phyloP scores from a whole-genome alignment of 2,329 filamentous ascomycete genomes.

The Zelopaecilomyces penicillatus region DNA sequence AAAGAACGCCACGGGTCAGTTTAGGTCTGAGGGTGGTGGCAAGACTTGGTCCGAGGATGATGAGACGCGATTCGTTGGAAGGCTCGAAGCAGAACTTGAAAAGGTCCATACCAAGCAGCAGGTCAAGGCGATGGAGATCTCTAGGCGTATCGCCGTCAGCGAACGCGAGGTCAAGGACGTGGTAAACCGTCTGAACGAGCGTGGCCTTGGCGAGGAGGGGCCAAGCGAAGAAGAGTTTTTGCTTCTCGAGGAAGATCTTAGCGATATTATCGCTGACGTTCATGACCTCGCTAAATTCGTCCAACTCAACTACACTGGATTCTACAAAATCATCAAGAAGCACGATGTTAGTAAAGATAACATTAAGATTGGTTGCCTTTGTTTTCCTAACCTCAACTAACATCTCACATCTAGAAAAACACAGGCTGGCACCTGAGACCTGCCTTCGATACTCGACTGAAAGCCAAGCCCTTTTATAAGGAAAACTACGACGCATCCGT shows the following conservation, averaged over 20 bases:
- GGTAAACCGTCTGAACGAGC: slow-evolving; percentile 62
- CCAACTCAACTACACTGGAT: slow-evolving; percentile 96
- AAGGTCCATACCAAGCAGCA: slow-evolving; percentile 98
- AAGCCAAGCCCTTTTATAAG: slow-evolving; percentile 96
- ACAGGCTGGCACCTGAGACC: slow-evolving; percentile 89
- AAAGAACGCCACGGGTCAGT: slow-evolving; percentile 57
- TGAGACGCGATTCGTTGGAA: slow-evolving; percentile 77
- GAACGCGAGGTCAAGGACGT: slow-evolving; percentile 88
- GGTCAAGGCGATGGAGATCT: slow-evolving; percentile 93
- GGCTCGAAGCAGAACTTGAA: slow-evolving; percentile 86
- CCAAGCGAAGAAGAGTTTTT: slow-evolving; percentile 89
- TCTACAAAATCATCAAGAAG: slow-evolving; percentile 99
- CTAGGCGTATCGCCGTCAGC: slow-evolving; percentile 76
- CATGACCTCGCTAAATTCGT: slow-evolving; percentile 98
- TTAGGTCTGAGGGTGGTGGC: slow-evolving; percentile 34
- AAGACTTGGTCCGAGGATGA: slow-evolving; percentile 84
- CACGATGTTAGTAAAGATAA: slow-evolving; percentile 63
- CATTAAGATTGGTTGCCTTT: background rate
- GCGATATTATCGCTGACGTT: slow-evolving; percentile 96
- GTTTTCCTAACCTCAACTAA: slow-evolving; percentile 11
- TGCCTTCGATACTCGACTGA: slow-evolving; percentile 89
- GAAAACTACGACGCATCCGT: slow-evolving; percentile 97
- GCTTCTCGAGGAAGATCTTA: slow-evolving; percentile 86
- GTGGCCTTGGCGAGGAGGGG: slow-evolving; percentile 46
- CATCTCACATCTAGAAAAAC: slow-evolving; percentile 61